Conservation (phyloP, 106 monocot genomes). For the Phalaenopsis aphrodite region DNA sequence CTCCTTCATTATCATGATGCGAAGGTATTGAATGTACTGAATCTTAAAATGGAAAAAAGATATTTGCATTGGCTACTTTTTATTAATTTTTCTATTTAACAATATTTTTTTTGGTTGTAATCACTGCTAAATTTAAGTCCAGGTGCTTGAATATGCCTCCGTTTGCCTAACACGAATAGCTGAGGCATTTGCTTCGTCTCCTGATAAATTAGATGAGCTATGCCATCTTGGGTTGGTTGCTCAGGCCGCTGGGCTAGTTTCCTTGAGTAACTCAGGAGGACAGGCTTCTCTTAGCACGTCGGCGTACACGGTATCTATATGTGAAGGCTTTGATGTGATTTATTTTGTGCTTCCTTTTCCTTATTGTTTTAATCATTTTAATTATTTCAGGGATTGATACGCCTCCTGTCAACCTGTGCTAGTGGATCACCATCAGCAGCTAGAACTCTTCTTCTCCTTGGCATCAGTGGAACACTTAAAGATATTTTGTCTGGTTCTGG, state of each 20-base stretch:
- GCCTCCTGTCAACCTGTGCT: constrained; percentile 89
- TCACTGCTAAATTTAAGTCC: constrained; percentile 13
- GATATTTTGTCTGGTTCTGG: constrained; percentile 89
- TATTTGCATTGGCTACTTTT: neutral
- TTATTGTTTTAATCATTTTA: neutral
- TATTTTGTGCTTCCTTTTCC: neutral
- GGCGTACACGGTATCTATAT: constrained; percentile 60
- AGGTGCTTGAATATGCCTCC: constrained; percentile 84
- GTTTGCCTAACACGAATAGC: constrained; percentile 83
- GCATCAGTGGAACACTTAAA: constrained; percentile 83
- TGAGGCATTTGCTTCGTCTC: constrained; percentile 70
- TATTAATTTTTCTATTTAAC: neutral
- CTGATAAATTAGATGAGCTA: constrained; percentile 84
- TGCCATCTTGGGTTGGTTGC: constrained; percentile 91
- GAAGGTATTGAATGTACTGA: constrained; percentile 33
- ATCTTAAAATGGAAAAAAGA: neutral
- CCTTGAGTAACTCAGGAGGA: constrained; percentile 73
- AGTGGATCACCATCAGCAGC: constrained; percentile 81
- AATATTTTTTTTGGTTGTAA: neutral
- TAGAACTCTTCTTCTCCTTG: constrained; percentile 84
- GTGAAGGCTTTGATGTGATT: neutral
- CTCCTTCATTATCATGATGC: constrained; percentile 93
- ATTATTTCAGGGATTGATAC: constrained; percentile 69
- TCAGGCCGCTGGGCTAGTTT: constrained; percentile 77
- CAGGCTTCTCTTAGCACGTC: constrained; percentile 86